Base-by-base conservation (phyloP, 768 basidiomycete genomes). In the Erythrobasidium yunnanense region DNA sequence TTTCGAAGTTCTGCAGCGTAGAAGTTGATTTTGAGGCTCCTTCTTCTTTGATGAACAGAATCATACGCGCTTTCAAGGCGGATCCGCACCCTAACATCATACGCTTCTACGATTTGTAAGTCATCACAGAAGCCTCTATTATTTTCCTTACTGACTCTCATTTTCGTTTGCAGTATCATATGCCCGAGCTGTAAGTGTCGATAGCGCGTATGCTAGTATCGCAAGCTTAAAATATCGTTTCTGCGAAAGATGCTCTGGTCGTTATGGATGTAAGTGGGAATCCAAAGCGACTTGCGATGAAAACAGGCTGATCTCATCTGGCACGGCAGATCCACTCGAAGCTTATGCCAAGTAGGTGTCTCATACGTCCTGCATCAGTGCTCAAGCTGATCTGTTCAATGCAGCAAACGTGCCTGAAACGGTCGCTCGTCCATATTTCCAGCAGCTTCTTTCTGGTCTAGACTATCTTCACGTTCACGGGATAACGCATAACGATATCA, bases 401-500 rank as follows among this genome's bases (percentile, higher is more conserved):
- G 88, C 90, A 0, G 90, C 96, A 52, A 86, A 88, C 75, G 87
- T 97, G 0, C 81, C 84, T 33, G 90, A 95, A 71, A 70, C 77
- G 1, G 83, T 83, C 70, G 89, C 90, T 15, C 83, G 82, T 56
- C 79, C 81, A 68, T 92, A 90, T 89, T 90, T 91, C 73, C 82
- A 80, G 51, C 85, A 82, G 56, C 83, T 93, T 11, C 80, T 90
- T 27, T 87, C 87, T 13, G 90, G 85, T 1, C 81, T 91, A 34
- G 84, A 86, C 69, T 90, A 88, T 72, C 81, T 93, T 2, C 90
- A 93, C 75, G n/a, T 60, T 2, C 55, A 55, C 29, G 87, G 88
- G 54, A 84, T 90, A 38, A 87, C 88, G 0, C 90, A 92, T 75
- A 93, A 92, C 75, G 90, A 93, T 73, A 89, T 93, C 80, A 93